phyloP scores from a whole-genome alignment of 2,329 filamentous ascomycete genomes.

The Anthostomella pinea region DNA sequence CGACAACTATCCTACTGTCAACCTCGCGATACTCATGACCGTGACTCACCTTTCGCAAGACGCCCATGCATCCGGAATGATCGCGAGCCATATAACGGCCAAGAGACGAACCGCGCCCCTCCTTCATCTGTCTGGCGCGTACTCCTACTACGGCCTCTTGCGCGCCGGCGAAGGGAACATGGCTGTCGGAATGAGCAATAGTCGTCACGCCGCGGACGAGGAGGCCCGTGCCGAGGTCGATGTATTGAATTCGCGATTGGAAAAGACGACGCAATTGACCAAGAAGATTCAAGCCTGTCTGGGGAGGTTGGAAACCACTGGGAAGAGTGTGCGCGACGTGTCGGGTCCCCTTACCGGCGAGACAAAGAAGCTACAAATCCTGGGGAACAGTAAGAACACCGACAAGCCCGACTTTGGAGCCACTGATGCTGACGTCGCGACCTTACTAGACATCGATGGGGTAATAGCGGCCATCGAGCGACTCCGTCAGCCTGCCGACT shows the following conservation, averaged over 20 bases:
- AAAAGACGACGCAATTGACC: slow-evolving; percentile 89
- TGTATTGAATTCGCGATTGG: slow-evolving; percentile 69
- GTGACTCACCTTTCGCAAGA: too few relatives aligned
- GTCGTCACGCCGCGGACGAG: slow-evolving; percentile 57
- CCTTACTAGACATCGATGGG: slow-evolving; percentile 69
- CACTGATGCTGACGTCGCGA: slow-evolving; percentile 18
- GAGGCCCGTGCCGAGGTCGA: slow-evolving; percentile 69
- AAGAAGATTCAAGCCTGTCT: slow-evolving; percentile 94
- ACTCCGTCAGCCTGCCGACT: slow-evolving; percentile 85
- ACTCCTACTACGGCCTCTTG: too few relatives aligned
- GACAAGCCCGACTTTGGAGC: not conserved
- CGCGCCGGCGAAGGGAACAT: too few relatives aligned
- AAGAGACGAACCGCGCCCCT: too few relatives aligned
- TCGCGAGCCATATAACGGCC: too few relatives aligned
- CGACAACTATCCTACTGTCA: too few relatives aligned
- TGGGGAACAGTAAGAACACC: slow-evolving; percentile 66
- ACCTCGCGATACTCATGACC: too few relatives aligned
- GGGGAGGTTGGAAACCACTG: slow-evolving; percentile 78
- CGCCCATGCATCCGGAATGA: too few relatives aligned
- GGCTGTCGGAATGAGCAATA: slow-evolving; percentile 48
- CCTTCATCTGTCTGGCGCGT: too few relatives aligned
- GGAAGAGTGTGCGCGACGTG: slow-evolving; percentile 86
- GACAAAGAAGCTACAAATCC: slow-evolving; percentile 83
- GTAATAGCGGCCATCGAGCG: slow-evolving; percentile 85
- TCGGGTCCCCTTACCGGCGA: slow-evolving; percentile 91